A percentile compares a stretch with the other conserved stretches of the same genome.
Evolutionary conservation across 2,329 filamentous ascomycete species (phyloP).

Genomic region (Penicillium sp.): DNA sequence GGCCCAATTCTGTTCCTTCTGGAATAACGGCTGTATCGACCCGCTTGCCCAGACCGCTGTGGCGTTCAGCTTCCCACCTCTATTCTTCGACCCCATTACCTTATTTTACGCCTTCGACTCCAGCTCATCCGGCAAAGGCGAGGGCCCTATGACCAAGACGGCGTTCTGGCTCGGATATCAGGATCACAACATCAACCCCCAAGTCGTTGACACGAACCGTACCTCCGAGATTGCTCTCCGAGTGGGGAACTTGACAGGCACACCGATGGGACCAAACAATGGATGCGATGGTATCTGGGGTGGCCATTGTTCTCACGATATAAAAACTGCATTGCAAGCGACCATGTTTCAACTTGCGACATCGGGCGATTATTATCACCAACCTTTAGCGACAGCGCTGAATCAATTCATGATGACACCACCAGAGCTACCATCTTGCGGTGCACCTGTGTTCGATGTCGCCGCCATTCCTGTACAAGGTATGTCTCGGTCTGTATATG

Average conservation of each 20-base stretch:
- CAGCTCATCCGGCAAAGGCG: constrained; percentile 29
- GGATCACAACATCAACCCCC: constrained; percentile 25
- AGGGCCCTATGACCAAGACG: constrained; percentile 37
- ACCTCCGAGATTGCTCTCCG: constrained; percentile 40
- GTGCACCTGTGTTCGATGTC: constrained; percentile 34
- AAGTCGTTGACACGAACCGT: constrained; percentile 32
- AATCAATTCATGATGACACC: constrained; percentile 26
- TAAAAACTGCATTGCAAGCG: constrained; percentile 30
- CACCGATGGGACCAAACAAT: constrained; percentile 34
- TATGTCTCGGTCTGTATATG: constrained; percentile 19
- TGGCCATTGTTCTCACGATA: constrained; percentile 29
- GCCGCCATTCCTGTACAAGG: constrained; percentile 33
- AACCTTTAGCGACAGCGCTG: constrained; percentile 32
- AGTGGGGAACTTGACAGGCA: constrained; percentile 39
- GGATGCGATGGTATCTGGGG: constrained; percentile 43
- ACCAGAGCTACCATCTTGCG: constrained; percentile 29
- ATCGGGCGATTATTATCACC: constrained; percentile 28
- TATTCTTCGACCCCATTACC: constrained; percentile 34
- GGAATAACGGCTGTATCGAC: constrained; percentile 37
- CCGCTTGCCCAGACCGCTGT: constrained; percentile 40
- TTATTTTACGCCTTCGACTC: constrained; percentile 40
- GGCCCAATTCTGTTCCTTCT: constrained; percentile 39
- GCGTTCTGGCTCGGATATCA: constrained; percentile 40
- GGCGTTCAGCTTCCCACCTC: constrained; percentile 33
- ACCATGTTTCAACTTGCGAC: constrained; percentile 29